Evolutionary conservation across 106 monocot genomes (phyloP), one percentile per base, ranked within the genome.

Genomic region (Hemerocallis citrina): DNA sequence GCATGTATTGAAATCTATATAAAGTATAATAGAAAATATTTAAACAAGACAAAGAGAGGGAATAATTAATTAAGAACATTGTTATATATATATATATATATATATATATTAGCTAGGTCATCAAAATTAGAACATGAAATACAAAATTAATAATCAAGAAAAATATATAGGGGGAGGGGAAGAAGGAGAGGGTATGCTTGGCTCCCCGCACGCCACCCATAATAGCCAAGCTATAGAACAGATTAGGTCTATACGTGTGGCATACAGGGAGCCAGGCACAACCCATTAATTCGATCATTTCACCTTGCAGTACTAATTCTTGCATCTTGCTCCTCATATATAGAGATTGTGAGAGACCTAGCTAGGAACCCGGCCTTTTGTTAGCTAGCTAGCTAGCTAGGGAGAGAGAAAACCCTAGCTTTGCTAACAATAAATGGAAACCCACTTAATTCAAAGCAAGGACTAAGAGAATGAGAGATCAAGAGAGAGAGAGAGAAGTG

Each of bases 221-320:
- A 68, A 58, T 48, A 82, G 73, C 59, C 68, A 81, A 81, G 7
- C 20, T 34, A 30, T 13, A 12, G 3, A 1, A 20, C 11, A 14
- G 61, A 40, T 61, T 25, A 29, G 27, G 57, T 50, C 67, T 64
- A 67, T 41, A 66, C 64, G 72, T 78, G 86, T 86, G 81, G 86
- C 86, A 81, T 81, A 79, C 86, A 78, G 81, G 86, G 86, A 86
- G 75, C 86, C 86, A 81, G 86, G 86, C 86, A 81, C 64, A 74
- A 43, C 60, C 75, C 72, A n/a, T n/a, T n/a, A n/a, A n/a, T n/a
- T n/a, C n/a, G n/a, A n/a, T n/a, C 71, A 64, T 65, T 39, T 65
- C 80, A 63, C 67, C 66, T 55, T 56, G n/a, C 2, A n/a, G 2
- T 33, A 9, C 6, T 34, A 13, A 27, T 39, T 3, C 24, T 2